These are phyloP conservation scores for Coccomyxa subellipsoidea DNA, from an alignment of 163 green algal species.

Conservation along the genomic window DNA sequence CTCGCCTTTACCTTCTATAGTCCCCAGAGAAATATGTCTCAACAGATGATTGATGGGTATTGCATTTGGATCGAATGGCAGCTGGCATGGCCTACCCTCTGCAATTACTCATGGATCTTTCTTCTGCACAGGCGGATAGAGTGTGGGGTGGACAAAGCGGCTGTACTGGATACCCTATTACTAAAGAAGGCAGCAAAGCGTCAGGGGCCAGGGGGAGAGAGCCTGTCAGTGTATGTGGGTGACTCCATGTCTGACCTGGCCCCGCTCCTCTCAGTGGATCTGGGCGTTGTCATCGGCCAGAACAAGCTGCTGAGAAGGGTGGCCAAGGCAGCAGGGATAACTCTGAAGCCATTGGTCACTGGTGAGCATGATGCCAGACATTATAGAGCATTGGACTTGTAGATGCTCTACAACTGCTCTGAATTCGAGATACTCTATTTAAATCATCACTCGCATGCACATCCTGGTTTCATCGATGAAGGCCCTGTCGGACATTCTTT, in stretches of 20 bases:
- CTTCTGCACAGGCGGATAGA: constrained; percentile 39
- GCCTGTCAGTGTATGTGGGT: constrained; percentile 65
- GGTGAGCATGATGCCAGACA: constrained; percentile 19
- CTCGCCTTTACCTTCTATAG: too few relatives aligned
- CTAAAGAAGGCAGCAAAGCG: constrained; percentile 8
- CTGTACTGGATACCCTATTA: constrained; percentile 29
- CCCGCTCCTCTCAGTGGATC: constrained; percentile 65
- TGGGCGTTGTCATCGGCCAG: constrained; percentile 70
- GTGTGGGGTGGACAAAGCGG: constrained; percentile 61
- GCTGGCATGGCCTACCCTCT: too few relatives aligned
- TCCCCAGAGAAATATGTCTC: too few relatives aligned
- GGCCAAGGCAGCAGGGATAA: constrained; percentile 37
- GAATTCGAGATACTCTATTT: too few relatives aligned
- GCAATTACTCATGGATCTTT: too few relatives aligned
- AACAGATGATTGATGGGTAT: too few relatives aligned
- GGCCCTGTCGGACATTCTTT: too few relatives aligned
- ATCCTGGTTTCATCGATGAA: too few relatives aligned
- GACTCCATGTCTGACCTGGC: constrained; percentile 77
- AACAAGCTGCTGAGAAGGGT: constrained; percentile 59
- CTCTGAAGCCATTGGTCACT: constrained; percentile 47
- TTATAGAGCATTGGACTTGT: too few relatives aligned
- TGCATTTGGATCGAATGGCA: too few relatives aligned
- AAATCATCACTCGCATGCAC: too few relatives aligned
- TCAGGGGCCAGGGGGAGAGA: background rate
- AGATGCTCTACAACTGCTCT: too few relatives aligned